Conservation (phyloP, 2,329 filamentous ascomycete genomes). For the Daldinia eschscholtzii region DNA sequence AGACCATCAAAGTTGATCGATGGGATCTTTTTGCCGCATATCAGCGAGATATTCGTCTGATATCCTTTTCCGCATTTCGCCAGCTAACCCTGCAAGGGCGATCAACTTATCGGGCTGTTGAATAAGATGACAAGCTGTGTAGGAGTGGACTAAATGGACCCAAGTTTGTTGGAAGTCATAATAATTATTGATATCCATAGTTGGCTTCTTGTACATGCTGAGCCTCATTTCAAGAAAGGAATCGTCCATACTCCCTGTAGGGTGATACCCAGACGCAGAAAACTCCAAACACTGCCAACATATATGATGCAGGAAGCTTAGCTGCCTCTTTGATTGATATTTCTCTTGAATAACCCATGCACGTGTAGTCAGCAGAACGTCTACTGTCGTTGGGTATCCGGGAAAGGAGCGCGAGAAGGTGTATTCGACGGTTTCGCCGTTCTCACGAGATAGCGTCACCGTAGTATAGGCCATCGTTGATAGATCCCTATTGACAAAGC, state of each 20-base stretch:
- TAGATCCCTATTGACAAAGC: not conserved
- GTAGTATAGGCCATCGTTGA: not conserved
- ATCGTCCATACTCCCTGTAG: not conserved
- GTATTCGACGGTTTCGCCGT: not conserved
- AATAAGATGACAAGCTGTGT: not conserved
- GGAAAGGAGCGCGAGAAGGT: not conserved
- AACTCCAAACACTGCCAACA: conserved; percentile 25
- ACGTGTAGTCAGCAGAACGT: not conserved
- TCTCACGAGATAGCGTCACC: not conserved
- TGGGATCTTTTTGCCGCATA: conserved; percentile 1
- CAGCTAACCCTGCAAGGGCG: not conserved
- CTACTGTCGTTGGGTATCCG: not conserved
- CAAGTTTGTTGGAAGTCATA: not conserved
- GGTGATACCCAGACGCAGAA: not conserved
- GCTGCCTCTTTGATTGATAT: conserved; percentile 17
- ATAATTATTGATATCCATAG: not conserved
- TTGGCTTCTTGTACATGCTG: not conserved
- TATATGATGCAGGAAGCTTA: conserved; percentile 21
- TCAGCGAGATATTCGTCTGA: conserved; percentile 1
- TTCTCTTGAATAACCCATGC: conserved; percentile 29
- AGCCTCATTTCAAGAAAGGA: not conserved
- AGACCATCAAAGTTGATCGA: not conserved
- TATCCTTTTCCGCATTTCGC: not conserved
- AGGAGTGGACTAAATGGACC: not conserved
- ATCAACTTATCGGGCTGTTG: not conserved